Percentiles rank a stretch among this genome's conserved stretches.
Conservation (phyloP, 768 basidiomycete species). For the Porphyrellus cyaneotinctus region DNA sequence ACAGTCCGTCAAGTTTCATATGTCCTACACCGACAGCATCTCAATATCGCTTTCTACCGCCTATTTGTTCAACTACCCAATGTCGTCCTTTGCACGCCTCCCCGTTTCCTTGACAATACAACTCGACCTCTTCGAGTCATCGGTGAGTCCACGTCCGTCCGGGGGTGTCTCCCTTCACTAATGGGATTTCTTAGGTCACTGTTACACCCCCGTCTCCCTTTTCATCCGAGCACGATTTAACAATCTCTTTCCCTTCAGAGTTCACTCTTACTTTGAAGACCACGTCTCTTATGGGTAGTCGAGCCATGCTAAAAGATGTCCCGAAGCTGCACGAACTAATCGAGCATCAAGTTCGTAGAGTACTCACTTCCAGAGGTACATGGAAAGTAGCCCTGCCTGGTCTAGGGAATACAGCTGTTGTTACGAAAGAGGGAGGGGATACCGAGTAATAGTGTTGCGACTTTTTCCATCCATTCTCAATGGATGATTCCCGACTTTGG, state of each 20-base stretch:
- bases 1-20: slow-evolving; percentile 78
- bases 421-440: slow-evolving; percentile 29
- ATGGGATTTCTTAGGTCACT: slow-evolving; percentile 43
- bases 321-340: slow-evolving; percentile 97
- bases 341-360: slow-evolving; percentile 71
- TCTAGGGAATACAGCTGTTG: slow-evolving; percentile 36
- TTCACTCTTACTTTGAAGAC: slow-evolving; percentile 86
- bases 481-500: background rate
- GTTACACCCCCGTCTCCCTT: slow-evolving; percentile 57
- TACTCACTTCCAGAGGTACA: slow-evolving; percentile 53
- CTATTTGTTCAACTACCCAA: slow-evolving; percentile 82
- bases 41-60: slow-evolving; percentile 82
- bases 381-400: slow-evolving; percentile 72
- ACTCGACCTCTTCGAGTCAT: slow-evolving; percentile 67
- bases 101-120: slow-evolving; percentile 80
- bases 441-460: background rate
- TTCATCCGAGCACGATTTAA: slow-evolving; percentile 55
- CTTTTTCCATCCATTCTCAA: background rate
- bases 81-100: slow-evolving; percentile 74
- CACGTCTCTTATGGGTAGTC: slow-evolving; percentile 89
- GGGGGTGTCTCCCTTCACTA: background rate
- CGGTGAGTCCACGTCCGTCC: slow-evolving; percentile 39
- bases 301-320: slow-evolving; percentile 96
- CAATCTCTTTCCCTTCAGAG: slow-evolving; percentile 74
- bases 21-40: slow-evolving; percentile 78